Evolutionary conservation across 2,329 filamentous ascomycete genomes (phyloP).

Genomic region (Tolypocladium cylindrosporum): DNA sequence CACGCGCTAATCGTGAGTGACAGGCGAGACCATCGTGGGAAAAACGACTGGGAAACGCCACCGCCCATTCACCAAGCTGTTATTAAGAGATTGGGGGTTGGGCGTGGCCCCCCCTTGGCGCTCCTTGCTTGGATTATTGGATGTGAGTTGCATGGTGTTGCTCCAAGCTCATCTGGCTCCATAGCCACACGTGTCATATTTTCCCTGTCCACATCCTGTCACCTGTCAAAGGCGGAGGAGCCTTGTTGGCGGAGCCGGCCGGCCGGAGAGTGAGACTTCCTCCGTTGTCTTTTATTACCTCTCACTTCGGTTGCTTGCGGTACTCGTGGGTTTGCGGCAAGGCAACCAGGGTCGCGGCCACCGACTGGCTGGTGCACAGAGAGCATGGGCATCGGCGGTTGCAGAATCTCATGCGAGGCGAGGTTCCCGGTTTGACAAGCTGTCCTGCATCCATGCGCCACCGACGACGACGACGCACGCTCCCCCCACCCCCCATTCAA

Average conservation of each 20-base stretch:
- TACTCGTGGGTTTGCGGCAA: background rate
- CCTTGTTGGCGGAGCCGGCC: background rate
- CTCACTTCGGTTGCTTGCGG: background rate
- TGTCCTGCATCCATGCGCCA: slow-evolving; percentile 1
- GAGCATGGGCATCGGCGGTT: background rate
- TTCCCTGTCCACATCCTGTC: background rate
- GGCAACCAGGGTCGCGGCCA: background rate
- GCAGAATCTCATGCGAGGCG: slow-evolving; percentile 1
- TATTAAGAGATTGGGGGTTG: background rate
- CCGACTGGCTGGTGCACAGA: background rate
- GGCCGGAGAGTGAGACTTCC: background rate
- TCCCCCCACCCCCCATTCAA: background rate
- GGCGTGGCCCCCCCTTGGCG: background rate
- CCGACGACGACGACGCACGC: background rate
- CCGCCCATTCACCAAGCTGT: background rate
- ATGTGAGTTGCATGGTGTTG: background rate
- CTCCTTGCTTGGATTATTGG: background rate
- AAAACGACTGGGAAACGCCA: background rate
- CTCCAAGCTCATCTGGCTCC: background rate
- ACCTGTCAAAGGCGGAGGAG: background rate
- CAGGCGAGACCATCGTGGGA: background rate
- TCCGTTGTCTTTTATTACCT: background rate
- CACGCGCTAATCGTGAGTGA: background rate
- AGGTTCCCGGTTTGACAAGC: slow-evolving; percentile 1
- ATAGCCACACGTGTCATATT: background rate